Conservation (phyloP, 2,329 filamentous ascomycete species). For the Chalara sp. region DNA sequence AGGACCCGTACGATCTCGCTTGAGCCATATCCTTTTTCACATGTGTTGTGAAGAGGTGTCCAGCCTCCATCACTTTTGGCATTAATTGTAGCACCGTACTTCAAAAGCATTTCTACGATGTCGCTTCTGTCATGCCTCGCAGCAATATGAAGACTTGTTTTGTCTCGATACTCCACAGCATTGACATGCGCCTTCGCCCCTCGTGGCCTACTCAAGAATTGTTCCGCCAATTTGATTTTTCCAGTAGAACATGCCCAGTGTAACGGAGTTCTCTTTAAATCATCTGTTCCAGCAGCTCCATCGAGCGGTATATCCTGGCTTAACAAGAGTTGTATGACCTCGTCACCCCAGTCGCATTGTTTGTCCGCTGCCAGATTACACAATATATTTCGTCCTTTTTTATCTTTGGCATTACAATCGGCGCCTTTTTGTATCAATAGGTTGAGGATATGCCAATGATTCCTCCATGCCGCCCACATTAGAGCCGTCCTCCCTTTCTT, state of each 20-base stretch:
- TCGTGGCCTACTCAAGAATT: conserved; percentile 14
- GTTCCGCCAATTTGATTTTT: conserved; percentile 15
- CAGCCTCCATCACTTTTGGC: not conserved
- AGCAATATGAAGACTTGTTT: conserved; percentile 18
- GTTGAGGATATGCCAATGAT: conserved; percentile 19
- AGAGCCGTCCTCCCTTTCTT: conserved; percentile 19
- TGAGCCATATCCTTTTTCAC: conserved; percentile 12
- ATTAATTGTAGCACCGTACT: conserved; percentile 11
- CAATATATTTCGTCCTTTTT: conserved; percentile 17
- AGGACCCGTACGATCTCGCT: conserved; percentile 16
- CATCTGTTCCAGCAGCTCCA: conserved; percentile 16
- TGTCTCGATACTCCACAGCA: conserved; percentile 17
- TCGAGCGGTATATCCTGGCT: conserved; percentile 15
- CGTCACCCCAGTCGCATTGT: conserved; percentile 18
- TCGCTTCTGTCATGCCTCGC: conserved; percentile 15
- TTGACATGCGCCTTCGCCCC: conserved; percentile 13
- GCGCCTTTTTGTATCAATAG: conserved; percentile 17
- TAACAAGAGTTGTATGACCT: conserved; percentile 18
- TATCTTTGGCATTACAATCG: conserved; percentile 18
- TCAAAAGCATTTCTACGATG: conserved; percentile 18
- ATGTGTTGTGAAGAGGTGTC: conserved; percentile 19
- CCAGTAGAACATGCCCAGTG: conserved; percentile 23
- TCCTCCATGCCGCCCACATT: conserved; percentile 23
- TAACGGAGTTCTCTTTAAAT: conserved; percentile 14
- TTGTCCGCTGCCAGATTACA: conserved; percentile 22